Percentiles rank a stretch among this genome's conserved stretches.
phyloP scores from a whole-genome alignment of 352 stramenopile genomes.

The Pythium rishiriense region DNA sequence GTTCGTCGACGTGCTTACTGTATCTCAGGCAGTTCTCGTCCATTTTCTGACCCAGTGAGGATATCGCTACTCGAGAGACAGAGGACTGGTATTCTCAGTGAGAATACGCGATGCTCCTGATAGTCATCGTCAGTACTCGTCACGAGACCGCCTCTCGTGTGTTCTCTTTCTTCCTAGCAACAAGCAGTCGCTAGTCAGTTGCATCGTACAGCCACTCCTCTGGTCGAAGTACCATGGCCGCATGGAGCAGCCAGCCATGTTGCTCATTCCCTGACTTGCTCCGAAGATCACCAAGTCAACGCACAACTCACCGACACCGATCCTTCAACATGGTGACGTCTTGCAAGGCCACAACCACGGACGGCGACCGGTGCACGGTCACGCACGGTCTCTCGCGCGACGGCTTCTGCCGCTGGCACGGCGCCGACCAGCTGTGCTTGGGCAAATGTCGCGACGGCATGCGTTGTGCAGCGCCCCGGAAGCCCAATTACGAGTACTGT shows the following conservation, averaged over 20 bases:
- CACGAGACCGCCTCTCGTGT: too few relatives aligned
- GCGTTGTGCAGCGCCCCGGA: background rate
- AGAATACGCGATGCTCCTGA: background rate
- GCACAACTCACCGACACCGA: background rate
- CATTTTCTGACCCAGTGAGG: background rate
- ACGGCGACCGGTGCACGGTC: background rate
- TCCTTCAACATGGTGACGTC: background rate
- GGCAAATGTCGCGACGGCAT: constrained; percentile 3
- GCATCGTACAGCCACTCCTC: background rate
- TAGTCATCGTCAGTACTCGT: too few relatives aligned
- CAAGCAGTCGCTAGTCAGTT: background rate
- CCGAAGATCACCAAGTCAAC: background rate
- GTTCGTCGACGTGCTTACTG: too few relatives aligned
- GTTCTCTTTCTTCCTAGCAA: too few relatives aligned
- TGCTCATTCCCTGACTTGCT: background rate
- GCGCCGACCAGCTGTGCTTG: background rate
- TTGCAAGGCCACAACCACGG: constrained; percentile 1
- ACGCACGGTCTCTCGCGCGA: background rate
- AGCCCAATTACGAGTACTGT: constrained; percentile 7
- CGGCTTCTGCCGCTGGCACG: constrained; percentile 4
- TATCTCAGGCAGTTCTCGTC: background rate
- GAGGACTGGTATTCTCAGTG: background rate
- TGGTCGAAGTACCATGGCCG: background rate
- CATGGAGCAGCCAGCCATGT: too few relatives aligned
- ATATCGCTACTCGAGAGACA: background rate